Percentiles rank a stretch among this genome's conserved stretches.
phyloP scores from a whole-genome alignment of 2,329 filamentous ascomycete species.

The Beauveria medogensis region DNA sequence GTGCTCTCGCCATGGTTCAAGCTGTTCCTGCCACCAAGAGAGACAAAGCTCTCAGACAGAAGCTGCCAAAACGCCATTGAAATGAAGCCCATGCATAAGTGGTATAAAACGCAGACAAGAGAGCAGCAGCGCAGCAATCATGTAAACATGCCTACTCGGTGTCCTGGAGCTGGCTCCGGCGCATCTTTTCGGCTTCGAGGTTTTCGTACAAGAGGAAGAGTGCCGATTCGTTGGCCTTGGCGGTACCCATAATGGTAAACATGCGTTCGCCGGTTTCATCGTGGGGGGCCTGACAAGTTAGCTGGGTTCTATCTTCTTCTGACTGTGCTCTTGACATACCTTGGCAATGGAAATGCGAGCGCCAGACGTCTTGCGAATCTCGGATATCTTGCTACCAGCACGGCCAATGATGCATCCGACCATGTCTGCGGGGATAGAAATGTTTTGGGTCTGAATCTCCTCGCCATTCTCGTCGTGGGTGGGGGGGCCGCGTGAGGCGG shows the following conservation, averaged over 20 bases:
- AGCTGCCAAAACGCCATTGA: constrained; percentile 45
- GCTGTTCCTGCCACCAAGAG: constrained; percentile 36
- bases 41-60: constrained; percentile 33
- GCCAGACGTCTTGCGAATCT: constrained; percentile 94
- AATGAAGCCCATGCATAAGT: constrained; percentile 27
- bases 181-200: constrained; percentile 97
- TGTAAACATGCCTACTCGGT: constrained; percentile 36
- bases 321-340: constrained; percentile 16
- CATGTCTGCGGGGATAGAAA: constrained; percentile 99
- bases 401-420: constrained; percentile 98
- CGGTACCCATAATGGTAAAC: constrained; percentile 98
- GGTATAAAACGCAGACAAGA: constrained; percentile 18
- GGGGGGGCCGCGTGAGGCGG: constrained; percentile 69
- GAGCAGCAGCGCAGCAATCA: constrained; percentile 8
- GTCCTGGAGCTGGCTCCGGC: constrained; percentile 69
- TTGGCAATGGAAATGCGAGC: constrained; percentile 97
- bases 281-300: constrained; percentile 55
- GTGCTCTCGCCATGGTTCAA: constrained; percentile 27
- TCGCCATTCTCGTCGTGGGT: constrained; percentile 94
- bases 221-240: constrained; percentile 89
- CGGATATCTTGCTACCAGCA: constrained; percentile 92
- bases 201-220: constrained; percentile 97
- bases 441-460: constrained; percentile 97
- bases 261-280: constrained; percentile 97
- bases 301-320: background rate